A percentile compares a stretch with the other conserved stretches of the same genome.
Evolutionary conservation across 495 filamentous ascomycete species (phyloP).

Genomic region (Stereocaulon alpinum): DNA sequence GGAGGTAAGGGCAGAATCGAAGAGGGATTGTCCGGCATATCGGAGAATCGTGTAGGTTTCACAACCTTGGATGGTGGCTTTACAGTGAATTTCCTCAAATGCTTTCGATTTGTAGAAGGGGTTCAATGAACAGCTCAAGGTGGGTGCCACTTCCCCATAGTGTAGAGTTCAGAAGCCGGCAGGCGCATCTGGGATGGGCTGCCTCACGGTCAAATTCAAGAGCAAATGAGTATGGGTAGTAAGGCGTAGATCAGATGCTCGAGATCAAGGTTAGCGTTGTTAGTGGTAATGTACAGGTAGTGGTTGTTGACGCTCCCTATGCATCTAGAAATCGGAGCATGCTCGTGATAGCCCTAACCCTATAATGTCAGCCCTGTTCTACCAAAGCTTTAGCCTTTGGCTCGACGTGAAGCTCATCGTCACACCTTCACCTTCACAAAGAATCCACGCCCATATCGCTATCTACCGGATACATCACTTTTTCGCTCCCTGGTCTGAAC

Average conservation of each 20-base stretch:
- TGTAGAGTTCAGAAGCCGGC: background rate
- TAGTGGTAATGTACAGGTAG: too few species aligned
- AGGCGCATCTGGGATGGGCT: constrained; percentile 12
- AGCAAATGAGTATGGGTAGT: background rate
- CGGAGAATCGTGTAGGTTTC: background rate
- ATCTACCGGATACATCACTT: background rate
- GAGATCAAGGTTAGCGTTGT: too few species aligned
- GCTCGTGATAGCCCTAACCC: too few species aligned
- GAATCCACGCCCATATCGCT: background rate
- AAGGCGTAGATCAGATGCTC: too few species aligned
- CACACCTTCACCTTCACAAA: background rate
- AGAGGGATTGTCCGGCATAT: constrained; percentile 14
- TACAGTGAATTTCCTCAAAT: background rate
- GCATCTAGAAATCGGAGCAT: too few species aligned
- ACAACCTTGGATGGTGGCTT: background rate
- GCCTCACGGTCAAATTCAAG: background rate
- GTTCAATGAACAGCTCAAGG: constrained; percentile 12
- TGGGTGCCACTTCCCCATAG: constrained; percentile 19
- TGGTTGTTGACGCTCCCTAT: too few species aligned
- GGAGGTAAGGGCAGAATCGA: constrained; percentile 60
- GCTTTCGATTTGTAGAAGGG: background rate
- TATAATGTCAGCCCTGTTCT: background rate
- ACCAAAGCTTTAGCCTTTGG: too few species aligned
- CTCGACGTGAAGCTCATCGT: background rate
- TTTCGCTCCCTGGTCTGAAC: too few species aligned